phyloP scores from a whole-genome alignment of 495 filamentous ascomycete genomes.

The Delitschia confertaspora region DNA sequence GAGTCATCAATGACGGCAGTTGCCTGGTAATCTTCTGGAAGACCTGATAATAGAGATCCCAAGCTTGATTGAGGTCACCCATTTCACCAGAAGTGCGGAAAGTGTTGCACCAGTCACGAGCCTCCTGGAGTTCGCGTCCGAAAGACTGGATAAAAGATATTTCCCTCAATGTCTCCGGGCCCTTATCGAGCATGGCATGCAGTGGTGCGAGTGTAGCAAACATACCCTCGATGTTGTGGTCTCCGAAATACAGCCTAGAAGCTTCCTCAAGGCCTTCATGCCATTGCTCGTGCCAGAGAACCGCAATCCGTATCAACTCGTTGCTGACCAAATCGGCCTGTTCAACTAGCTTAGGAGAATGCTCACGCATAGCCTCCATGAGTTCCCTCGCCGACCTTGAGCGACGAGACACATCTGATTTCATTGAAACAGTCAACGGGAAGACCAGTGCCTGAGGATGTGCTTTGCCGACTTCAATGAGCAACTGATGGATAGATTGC shows the following conservation, averaged over 20 bases:
- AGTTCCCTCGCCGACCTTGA: constrained; percentile 79
- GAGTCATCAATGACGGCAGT: constrained; percentile 75
- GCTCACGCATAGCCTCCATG: constrained; percentile 96
- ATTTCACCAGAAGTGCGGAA: constrained; percentile 79
- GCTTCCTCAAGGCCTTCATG: constrained; percentile 98
- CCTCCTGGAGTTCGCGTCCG: constrained; percentile 86
- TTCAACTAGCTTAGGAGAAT: constrained; percentile 87
- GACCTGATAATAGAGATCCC: constrained; percentile 96
- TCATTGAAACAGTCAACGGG: constrained; percentile 96
- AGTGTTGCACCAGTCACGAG: constrained; percentile 88
- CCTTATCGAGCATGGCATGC: constrained; percentile 82
- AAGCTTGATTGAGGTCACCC: constrained; percentile 92
- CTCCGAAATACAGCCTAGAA: constrained; percentile 79
- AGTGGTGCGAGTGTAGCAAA: constrained; percentile 81
- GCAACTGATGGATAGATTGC: constrained; percentile 77
- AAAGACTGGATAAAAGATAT: constrained; percentile 98
- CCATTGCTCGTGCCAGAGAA: constrained; percentile 98
- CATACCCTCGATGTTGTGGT: constrained; percentile 95
- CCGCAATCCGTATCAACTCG: constrained; percentile 91
- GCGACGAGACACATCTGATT: constrained; percentile 71
- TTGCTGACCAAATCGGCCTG: constrained; percentile 91
- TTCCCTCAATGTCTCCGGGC: constrained; percentile 85
- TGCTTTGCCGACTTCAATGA: constrained; percentile 82
- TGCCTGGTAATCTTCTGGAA: constrained; percentile 95
- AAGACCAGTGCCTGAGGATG: constrained; percentile 99